Evolutionary conservation across 1,284 basidiomycete species (phyloP).

Genomic region (Tylopilus sp.): DNA sequence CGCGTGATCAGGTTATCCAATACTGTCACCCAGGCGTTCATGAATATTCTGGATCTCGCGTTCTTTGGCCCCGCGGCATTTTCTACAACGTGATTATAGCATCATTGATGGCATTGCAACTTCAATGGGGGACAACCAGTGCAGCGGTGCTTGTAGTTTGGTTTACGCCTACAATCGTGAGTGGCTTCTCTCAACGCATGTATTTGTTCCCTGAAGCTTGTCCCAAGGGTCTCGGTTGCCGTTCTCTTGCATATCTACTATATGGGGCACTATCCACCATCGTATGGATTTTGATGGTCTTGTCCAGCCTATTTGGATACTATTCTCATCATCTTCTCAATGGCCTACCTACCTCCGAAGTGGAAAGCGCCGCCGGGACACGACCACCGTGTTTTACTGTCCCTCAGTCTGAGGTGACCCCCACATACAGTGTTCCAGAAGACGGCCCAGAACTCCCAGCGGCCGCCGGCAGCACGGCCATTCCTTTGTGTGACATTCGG

Average conservation of each 20-base stretch:
- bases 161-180: conserved; percentile 46
- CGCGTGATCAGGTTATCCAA: conserved; percentile 33
- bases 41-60: conserved; percentile 6
- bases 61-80: conserved; percentile 42
- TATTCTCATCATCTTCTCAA: conserved; percentile 21
- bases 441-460: neutral
- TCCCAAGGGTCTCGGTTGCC: conserved; percentile 43
- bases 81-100: conserved; percentile 47
- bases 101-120: conserved; percentile 43
- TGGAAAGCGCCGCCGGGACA: neutral
- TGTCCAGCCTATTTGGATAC: conserved; percentile 45
- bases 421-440: neutral
- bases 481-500: neutral
- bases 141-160: conserved; percentile 45
- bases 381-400: neutral
- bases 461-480: no score
- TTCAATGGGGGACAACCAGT: conserved; percentile 55
- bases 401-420: neutral
- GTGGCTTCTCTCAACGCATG: neutral
- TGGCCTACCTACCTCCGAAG: neutral
- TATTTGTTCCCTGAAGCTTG: conserved; percentile 1
- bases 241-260: conserved; percentile 46
- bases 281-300: conserved; percentile 46
- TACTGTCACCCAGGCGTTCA: conserved; percentile 34
- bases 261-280: conserved; percentile 47